These are phyloP conservation scores for Dipteronia dyeriana DNA, from an alignment of 345 rosid species.

Conservation along the genomic window DNA sequence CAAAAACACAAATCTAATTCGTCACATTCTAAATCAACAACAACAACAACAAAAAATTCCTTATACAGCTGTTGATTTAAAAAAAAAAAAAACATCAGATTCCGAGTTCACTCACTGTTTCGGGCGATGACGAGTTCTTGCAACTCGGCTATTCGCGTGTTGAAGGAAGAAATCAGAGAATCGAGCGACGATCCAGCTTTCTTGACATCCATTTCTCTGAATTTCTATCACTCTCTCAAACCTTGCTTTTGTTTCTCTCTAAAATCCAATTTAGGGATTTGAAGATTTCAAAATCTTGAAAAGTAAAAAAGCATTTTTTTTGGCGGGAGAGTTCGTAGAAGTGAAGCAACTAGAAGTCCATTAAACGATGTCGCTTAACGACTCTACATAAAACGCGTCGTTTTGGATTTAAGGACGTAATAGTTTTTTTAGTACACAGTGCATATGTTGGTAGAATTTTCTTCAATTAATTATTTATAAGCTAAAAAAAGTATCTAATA, in stretches of 20 bases:
- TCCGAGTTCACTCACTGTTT: constrained; percentile 60
- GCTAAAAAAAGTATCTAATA: too few relatives aligned
- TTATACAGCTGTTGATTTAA: background rate
- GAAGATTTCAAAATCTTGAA: background rate
- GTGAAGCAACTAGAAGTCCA: background rate
- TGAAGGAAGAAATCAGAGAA: constrained; percentile 62
- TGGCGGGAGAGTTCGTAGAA: constrained; percentile 17
- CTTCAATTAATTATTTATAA: too few relatives aligned
- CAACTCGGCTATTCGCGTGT: constrained; percentile 67
- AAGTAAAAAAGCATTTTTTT: background rate
- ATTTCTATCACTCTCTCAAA: background rate
- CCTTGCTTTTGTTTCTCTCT: constrained; percentile 11
- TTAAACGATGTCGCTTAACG: background rate
- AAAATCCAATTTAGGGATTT: constrained; percentile 13
- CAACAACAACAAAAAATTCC: background rate
- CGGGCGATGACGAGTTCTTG: constrained; percentile 90
- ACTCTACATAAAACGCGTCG: background rate
- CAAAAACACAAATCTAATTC: background rate
- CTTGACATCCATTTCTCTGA: constrained; percentile 53
- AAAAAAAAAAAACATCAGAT: background rate
- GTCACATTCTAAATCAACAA: background rate
- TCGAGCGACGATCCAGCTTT: constrained; percentile 74
- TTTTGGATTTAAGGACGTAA: too few relatives aligned
- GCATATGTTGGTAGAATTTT: too few relatives aligned
- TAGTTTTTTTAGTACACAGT: too few relatives aligned